phyloP scores from a whole-genome alignment of 1,284 basidiomycete genomes.

The Ustilago shanxiensis region DNA sequence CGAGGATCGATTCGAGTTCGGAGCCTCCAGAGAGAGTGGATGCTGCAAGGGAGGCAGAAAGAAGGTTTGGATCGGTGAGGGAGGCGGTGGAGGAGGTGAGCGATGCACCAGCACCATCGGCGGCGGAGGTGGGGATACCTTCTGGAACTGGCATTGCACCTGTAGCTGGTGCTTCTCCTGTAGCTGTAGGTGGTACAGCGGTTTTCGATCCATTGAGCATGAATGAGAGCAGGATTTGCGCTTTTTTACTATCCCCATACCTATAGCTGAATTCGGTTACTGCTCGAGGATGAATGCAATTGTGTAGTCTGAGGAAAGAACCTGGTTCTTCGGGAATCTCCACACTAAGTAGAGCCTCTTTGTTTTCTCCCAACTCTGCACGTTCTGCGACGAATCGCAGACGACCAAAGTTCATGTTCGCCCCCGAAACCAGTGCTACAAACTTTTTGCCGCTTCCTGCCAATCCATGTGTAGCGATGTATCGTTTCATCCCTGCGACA shows the following conservation, averaged over 20 bases:
- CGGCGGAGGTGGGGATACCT: neutral
- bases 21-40: slow-evolving; percentile 8
- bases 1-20: slow-evolving; percentile 60
- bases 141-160: slow-evolving; percentile 32
- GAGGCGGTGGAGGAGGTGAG: slow-evolving; percentile 11
- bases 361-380: slow-evolving; percentile 93
- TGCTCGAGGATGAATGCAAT: slow-evolving; percentile 86
- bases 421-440: slow-evolving; percentile 91
- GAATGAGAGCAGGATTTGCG: slow-evolving; percentile 92
- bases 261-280: slow-evolving; percentile 99
- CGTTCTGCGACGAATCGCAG: slow-evolving; percentile 97
- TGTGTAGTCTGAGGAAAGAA: slow-evolving; percentile 89
- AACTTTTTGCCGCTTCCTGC: slow-evolving; percentile 86
- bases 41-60: slow-evolving; percentile 17
- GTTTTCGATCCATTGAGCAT: slow-evolving; percentile 74
- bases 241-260: slow-evolving; percentile 74
- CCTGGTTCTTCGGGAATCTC: slow-evolving; percentile 92
- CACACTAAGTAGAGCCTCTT: slow-evolving; percentile 91
- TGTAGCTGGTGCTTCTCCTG: slow-evolving; percentile 16
- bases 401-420: slow-evolving; percentile 99
- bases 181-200: neutral
- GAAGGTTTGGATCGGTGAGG: neutral
- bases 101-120: neutral
- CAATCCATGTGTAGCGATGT: slow-evolving; percentile 85
- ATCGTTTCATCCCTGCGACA: slow-evolving; percentile 89